These are phyloP conservation scores for Chaetomidium leptoderma DNA, from an alignment of 495 filamentous ascomycete species.

Conservation along the genomic window DNA sequence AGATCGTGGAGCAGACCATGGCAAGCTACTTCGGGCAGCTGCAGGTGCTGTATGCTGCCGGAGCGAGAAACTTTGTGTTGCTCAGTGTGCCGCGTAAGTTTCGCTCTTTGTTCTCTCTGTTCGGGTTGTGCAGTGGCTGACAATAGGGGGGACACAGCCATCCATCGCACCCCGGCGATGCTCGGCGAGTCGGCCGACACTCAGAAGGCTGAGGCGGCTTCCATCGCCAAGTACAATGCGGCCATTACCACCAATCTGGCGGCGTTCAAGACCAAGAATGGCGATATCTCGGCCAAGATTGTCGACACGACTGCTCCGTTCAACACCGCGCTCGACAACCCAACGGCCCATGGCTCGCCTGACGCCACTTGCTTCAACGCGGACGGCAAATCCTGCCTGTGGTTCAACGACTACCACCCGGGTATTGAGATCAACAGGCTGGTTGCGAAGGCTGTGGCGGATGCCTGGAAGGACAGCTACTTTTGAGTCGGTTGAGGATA, in stretches of 20 bases:
- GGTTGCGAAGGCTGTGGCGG: conserved; percentile 41
- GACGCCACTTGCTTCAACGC: conserved; percentile 43
- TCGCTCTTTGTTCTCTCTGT: not conserved
- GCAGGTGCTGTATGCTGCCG: conserved; percentile 56
- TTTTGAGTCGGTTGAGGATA: no score
- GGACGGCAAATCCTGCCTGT: conserved; percentile 43
- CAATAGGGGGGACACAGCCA: conserved; percentile 33
- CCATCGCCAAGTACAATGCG: conserved; percentile 41
- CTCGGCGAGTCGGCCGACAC: conserved; percentile 25
- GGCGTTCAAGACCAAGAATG: conserved; percentile 30
- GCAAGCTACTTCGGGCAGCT: conserved; percentile 52
- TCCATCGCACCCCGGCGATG: conserved; percentile 60
- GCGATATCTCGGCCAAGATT: conserved; percentile 28
- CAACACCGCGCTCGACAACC: conserved; percentile 39
- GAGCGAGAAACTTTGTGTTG: conserved; percentile 72
- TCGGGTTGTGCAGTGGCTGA: not conserved
- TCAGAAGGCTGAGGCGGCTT: conserved; percentile 28
- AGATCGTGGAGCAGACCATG: conserved; percentile 53
- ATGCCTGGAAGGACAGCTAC: conserved; percentile 33
- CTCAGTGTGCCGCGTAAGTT: conserved; percentile 61
- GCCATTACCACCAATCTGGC: conserved; percentile 23
- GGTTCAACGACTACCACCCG: conserved; percentile 47
- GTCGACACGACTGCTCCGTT: conserved; percentile 42
- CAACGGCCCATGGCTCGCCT: conserved; percentile 39
- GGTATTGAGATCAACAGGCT: conserved; percentile 37